Base-by-base conservation (phyloP, 305 asterid genomes). In the Fraxinus latifolia region DNA sequence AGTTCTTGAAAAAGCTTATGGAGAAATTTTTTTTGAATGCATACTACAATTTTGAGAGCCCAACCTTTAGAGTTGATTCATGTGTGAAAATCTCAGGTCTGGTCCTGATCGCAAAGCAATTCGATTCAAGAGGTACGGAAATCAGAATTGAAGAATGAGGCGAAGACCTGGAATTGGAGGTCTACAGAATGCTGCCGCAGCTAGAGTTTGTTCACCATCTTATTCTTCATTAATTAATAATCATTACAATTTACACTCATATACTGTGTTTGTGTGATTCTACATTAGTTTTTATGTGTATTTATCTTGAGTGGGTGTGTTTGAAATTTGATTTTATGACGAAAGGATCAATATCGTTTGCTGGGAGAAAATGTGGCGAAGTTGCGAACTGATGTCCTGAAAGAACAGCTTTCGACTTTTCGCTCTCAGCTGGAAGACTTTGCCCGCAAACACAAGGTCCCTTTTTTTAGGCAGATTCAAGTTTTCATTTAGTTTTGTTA, bases 101-200 rank as follows among this genome's bases (percentile, higher is more conserved):
- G 15, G 53, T 44, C n/a, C 14, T 15, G n/a, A 58, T 15, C 6
- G 29, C 17, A 12, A 21, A 60, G 15, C 71, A 60, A 60, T 25
- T 62, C 3, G 33, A 15, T 62, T 11, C 33, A 17, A 34, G 34
- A 36, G 33, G 75, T 33, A 17, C 17, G 36, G 33, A 29, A 5
- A 62, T 36, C 67, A 11, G 11, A 11, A 31, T 76, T 36, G 1
- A 78, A 79, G 62, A 70, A 95, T 96, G 99, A 93, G 96, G 90
- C 95, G 98, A 76, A 85, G 97, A 85, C 98, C 99, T 32, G 99
- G 99, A 82, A 96, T 96, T 70, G 97, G 97, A 73, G 99, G 99
- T 44, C 81, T 96, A 83, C 97, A 93, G 91, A 93, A 90, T 83
- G 98, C 99, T 0, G 97, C 96, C 1, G 96, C 94, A 21, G 98